Percentiles rank a stretch among this genome's conserved stretches.
These are phyloP conservation scores for Phytophthora gonapodyides DNA, from an alignment of 352 stramenopile species.

Conservation along the genomic window DNA sequence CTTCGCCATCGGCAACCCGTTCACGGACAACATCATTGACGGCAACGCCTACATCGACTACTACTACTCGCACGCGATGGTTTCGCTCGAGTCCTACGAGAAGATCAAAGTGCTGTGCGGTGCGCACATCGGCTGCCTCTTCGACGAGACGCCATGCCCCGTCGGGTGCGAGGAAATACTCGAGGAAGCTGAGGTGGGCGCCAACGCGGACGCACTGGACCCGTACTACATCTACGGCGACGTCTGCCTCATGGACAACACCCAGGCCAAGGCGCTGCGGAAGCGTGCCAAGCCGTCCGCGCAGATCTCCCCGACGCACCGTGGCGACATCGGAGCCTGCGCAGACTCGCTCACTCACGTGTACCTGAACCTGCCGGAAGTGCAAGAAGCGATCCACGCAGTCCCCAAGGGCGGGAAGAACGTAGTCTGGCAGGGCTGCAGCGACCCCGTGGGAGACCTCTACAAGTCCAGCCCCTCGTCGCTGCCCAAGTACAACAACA, in stretches of 20 bases:
- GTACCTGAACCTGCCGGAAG: slow-evolving; percentile 61
- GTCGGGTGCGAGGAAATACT: slow-evolving; percentile 52
- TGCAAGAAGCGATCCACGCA: slow-evolving; percentile 66
- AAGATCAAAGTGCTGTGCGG: slow-evolving; percentile 62
- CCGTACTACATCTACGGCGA: slow-evolving; percentile 87
- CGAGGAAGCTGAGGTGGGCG: slow-evolving; percentile 50
- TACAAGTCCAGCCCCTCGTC: slow-evolving; percentile 67
- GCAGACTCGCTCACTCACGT: slow-evolving; percentile 67
- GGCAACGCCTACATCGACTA: slow-evolving; percentile 82
- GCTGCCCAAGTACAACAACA: slow-evolving; percentile 72
- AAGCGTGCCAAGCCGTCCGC: slow-evolving; percentile 42
- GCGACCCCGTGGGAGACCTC: slow-evolving; percentile 51
- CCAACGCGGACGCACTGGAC: slow-evolving; percentile 55
- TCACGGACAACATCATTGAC: slow-evolving; percentile 64
- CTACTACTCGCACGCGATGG: slow-evolving; percentile 87
- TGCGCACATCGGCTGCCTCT: slow-evolving; percentile 60
- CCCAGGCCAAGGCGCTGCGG: slow-evolving; percentile 53
- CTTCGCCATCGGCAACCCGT: slow-evolving; percentile 80
- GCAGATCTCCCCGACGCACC: slow-evolving; percentile 34
- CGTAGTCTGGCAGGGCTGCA: slow-evolving; percentile 71
- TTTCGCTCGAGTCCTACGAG: slow-evolving; percentile 79
- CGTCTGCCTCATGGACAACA: slow-evolving; percentile 70
- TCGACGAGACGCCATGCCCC: slow-evolving; percentile 53
- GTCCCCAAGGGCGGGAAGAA: slow-evolving; percentile 36
- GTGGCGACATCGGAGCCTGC: slow-evolving; percentile 67